Percentiles rank a stretch among this genome's conserved stretches.
Evolutionary conservation across 164 flowering plant species (phyloP).

Genomic region (Annona squamosa): DNA sequence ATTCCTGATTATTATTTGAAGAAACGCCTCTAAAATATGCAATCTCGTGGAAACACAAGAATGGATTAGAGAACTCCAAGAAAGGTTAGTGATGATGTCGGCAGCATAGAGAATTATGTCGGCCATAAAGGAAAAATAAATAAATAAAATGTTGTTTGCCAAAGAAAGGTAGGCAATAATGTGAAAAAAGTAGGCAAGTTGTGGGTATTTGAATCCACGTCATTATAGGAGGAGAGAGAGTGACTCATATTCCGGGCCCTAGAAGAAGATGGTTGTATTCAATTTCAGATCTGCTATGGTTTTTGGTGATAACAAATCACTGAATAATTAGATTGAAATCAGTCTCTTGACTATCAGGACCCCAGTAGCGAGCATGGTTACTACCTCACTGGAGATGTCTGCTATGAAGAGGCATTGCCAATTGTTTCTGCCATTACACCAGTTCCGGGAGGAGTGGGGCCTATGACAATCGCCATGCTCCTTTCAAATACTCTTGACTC

Average conservation of each 20-base stretch:
- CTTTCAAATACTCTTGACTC: slow-evolving; percentile 72
- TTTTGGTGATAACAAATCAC: not conserved
- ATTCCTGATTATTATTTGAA: too few relatives aligned
- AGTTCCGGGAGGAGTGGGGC: slow-evolving; percentile 97
- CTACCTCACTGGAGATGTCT: slow-evolving; percentile 69
- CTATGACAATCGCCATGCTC: slow-evolving; percentile 96
- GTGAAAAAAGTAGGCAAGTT: too few relatives aligned
- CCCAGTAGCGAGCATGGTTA: slow-evolving; percentile 50
- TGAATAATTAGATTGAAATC: not conserved
- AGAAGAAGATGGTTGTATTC: not conserved
- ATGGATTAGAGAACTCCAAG: too few relatives aligned
- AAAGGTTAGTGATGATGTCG: too few relatives aligned
- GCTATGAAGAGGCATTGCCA: slow-evolving; percentile 71
- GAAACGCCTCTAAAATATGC: too few relatives aligned
- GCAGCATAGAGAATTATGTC: too few relatives aligned
- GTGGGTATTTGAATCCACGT: too few relatives aligned
- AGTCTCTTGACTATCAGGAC: slow-evolving; percentile 39
- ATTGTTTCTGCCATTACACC: slow-evolving; percentile 80
- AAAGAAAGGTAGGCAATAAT: too few relatives aligned
- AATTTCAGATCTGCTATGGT: not conserved
- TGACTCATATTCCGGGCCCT: not conserved
- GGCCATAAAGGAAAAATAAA: too few relatives aligned
- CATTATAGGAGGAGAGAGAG: too few relatives aligned
- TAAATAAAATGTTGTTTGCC: too few relatives aligned
- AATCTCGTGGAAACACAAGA: too few relatives aligned